These are phyloP conservation scores for Cicer chorassanicum DNA, from an alignment of 306 rosid species.

Conservation along the genomic window DNA sequence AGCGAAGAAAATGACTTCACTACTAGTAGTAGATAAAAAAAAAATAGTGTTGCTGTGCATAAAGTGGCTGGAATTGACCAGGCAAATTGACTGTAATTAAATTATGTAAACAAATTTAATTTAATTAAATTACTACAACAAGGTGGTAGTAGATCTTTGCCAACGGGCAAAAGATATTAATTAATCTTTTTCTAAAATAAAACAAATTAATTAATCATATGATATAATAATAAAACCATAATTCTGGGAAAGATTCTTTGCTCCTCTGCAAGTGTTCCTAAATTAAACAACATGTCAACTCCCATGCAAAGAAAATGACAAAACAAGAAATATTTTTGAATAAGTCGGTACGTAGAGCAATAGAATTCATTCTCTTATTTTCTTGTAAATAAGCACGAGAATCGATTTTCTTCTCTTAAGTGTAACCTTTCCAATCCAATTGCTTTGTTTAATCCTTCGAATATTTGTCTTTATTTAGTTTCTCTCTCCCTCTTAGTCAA, in stretches of 20 bases:
- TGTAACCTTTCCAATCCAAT: slow-evolving; percentile 47
- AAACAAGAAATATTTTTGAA: slow-evolving; percentile 44
- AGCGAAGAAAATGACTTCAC: slow-evolving; percentile 42
- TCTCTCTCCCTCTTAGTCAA: slow-evolving; percentile 56
- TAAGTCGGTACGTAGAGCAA: slow-evolving; percentile 44
- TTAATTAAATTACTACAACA: slow-evolving; percentile 12
- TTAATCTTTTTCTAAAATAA: background rate
- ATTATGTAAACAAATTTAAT: slow-evolving; percentile 21
- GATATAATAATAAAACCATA: slow-evolving; percentile 34
- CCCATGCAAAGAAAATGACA: slow-evolving; percentile 57
- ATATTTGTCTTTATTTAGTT: slow-evolving; percentile 74
- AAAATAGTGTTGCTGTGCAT: background rate
- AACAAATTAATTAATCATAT: slow-evolving; percentile 34
- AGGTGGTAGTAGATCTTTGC: slow-evolving; percentile 46
- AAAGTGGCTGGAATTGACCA: slow-evolving; percentile 31
- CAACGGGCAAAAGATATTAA: slow-evolving; percentile 49
- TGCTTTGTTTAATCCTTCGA: slow-evolving; percentile 65
- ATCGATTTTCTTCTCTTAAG: slow-evolving; percentile 48
- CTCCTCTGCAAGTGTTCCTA: slow-evolving; percentile 54
- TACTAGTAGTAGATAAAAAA: slow-evolving; percentile 36
- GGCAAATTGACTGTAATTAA: slow-evolving; percentile 34
- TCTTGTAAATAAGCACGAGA: slow-evolving; percentile 54
- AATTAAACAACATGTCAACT: slow-evolving; percentile 61
- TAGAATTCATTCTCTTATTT: slow-evolving; percentile 64
- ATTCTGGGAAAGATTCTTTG: slow-evolving; percentile 64